Base-by-base conservation (phyloP, 2,329 filamentous ascomycete species). In the Plenodomus biglobosus region DNA sequence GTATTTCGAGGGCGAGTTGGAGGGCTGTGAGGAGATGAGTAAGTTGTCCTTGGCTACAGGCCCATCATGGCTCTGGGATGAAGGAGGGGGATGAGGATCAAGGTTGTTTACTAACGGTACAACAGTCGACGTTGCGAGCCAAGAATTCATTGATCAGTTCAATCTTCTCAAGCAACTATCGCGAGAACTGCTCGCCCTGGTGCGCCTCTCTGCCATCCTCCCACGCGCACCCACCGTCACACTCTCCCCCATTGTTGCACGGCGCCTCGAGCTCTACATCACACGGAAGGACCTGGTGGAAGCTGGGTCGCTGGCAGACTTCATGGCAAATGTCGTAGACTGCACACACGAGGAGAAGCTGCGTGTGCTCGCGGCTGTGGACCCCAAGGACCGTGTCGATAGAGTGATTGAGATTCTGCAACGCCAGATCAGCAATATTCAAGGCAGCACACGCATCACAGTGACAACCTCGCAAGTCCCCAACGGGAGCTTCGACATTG, bases 321-420 rank as follows among this genome's bases (percentile, higher is more conserved):
- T 97, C 69, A 96, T 99, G 90, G 87, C 90, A 34, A 95, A 96
- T 67, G 82, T 97, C 19, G 83, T 95, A 2, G 90, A 96, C 55
- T 86, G 88, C 42, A 87, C 85, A 8, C 88, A 95, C 55, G 90
- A 96, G 70, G 94, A 99, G 68, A 96, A 95, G 72, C 79, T 99
- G 44, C 84, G 88, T 46, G 83, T 99, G 15, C 78, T 99, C 30
- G 84, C 90, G n/a, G 85, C 91, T 0, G 74, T 95, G 4, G 85
- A 92, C 61, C 78, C 94, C 39, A 88, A 88, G 59, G 83, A 87
- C 39, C 82, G 94, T 32, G 79, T 97, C 44, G 84, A 87, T 54
- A 87, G 86, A 61, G 90, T 95, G 15, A 86, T 95, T 47, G 89
- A 92, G 64, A 80, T 97, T 27, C 75, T 99, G 34, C 86, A 88